Evolutionary conservation across 495 filamentous ascomycete genomes (phyloP), one percentile per base, ranked within the genome.

Genomic region (Achaetomiella virescens): DNA sequence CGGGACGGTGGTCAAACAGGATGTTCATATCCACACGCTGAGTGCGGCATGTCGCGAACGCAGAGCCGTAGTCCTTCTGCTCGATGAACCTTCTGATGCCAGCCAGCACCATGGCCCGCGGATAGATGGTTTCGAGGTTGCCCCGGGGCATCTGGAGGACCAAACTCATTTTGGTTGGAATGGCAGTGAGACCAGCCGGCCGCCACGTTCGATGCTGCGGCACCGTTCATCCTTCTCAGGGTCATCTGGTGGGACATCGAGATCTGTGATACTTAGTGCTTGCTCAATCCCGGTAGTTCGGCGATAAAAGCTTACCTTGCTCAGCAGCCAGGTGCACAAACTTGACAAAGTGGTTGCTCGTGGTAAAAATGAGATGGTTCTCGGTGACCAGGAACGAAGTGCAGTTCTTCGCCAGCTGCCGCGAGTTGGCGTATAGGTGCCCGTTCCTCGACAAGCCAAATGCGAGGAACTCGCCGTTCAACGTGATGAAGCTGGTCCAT

Each of bases 1-100:
- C 74, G 0, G 91, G 89, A 7, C 81, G 81, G 74, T 97, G 86
- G 67, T 98, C 93, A 66, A 96, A 91, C n/a, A 98, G 75, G 51
- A 98, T 92, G 65, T 97, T 98, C 85, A 97, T 90, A 65, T 98
- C 93, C 3, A 98, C 93, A 58, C 93, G 82, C 66, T 97, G 95
- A 48, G 84, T 90, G 31, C 93, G 83, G 66, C 93, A 98, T 37
- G 86, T 83, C 24, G 88, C 72, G 66, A 95, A 98, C 2, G 93
- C 93, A 52, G 78, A 81, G 43, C 78, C 84, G 61, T 97, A 98
- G 43, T 93, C 78, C 66, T 86, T 88, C 18, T 77, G 72, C 55
- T 87, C 86, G 49, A 98, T 88, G 38, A 85, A 84, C 35, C 81
- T 78, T 41, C 93, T 81, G 40, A 97, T 89, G 18, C 92, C 90